Conservation (phyloP, 1,284 basidiomycete species). For the Trichosporon faecale region DNA sequence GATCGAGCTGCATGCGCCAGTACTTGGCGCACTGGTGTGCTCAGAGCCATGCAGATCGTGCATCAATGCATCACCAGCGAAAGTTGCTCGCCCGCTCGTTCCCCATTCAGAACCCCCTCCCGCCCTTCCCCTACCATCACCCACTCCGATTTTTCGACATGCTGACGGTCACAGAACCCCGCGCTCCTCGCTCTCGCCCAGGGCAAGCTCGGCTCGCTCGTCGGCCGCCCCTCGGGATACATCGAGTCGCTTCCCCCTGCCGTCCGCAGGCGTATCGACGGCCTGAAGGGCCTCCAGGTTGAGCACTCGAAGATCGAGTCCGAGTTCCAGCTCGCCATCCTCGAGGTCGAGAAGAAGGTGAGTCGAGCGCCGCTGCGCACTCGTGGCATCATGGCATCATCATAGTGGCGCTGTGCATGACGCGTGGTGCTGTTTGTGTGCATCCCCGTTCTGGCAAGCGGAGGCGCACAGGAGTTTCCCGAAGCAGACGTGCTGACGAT, state of each 20-base stretch:
- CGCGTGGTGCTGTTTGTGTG: slow-evolving; percentile 12
- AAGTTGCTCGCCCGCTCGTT: neutral
- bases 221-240: slow-evolving; percentile 79
- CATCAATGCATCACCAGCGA: neutral
- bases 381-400: neutral
- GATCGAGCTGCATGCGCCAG: neutral
- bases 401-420: slow-evolving; percentile 14
- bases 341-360: slow-evolving; percentile 96
- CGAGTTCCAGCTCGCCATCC: slow-evolving; percentile 93
- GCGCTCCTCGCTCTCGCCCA: slow-evolving; percentile 61
- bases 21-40: neutral
- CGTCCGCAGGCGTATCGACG: slow-evolving; percentile 83
- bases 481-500: slow-evolving; percentile 8
- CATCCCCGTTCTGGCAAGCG: slow-evolving; percentile 15
- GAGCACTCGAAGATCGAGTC: slow-evolving; percentile 91
- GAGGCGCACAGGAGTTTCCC: neutral
- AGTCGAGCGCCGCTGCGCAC: slow-evolving; percentile 27
- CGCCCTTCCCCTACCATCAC: neutral
- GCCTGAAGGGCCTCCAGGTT: slow-evolving; percentile 88
- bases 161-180: slow-evolving; percentile 53
- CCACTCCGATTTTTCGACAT: neutral
- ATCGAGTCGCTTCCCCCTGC: slow-evolving; percentile 79
- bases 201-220: slow-evolving; percentile 63
- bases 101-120: neutral
- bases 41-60: neutral